Percentiles rank a stretch among this genome's conserved stretches.
Evolutionary conservation across 352 stramenopile genomes (phyloP).

Genomic region (Thalassiosira ordinaria): DNA sequence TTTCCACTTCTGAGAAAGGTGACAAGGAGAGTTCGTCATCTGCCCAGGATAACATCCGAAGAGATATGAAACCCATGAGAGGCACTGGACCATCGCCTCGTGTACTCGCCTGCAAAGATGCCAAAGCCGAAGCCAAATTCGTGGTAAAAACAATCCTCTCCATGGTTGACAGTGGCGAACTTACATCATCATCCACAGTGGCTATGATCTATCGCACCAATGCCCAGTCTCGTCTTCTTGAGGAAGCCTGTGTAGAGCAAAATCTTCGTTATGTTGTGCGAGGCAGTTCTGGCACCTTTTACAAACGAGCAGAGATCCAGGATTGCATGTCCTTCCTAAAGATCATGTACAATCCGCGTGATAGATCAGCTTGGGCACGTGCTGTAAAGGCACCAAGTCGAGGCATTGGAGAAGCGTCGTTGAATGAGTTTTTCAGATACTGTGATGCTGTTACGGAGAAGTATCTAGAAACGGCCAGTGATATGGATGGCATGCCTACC

Average conservation of each 20-base stretch:
- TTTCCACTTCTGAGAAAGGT: constrained; percentile 44
- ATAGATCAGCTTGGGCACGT: constrained; percentile 71
- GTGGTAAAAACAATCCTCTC: constrained; percentile 70
- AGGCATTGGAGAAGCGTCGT: constrained; percentile 69
- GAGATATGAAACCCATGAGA: constrained; percentile 78
- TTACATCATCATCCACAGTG: constrained; percentile 56
- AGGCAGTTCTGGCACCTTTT: constrained; percentile 73
- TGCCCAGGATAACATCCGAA: constrained; percentile 49
- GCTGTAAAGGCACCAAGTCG: constrained; percentile 76
- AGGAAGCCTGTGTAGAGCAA: constrained; percentile 78
- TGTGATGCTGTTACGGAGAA: constrained; percentile 59
- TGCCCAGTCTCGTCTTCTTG: constrained; percentile 78
- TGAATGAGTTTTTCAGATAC: constrained; percentile 77
- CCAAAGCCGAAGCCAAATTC: constrained; percentile 75
- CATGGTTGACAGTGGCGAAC: constrained; percentile 54
- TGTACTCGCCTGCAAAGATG: constrained; percentile 73
- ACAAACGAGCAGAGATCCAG: constrained; percentile 82
- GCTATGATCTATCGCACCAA: constrained; percentile 85
- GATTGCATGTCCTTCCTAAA: constrained; percentile 84
- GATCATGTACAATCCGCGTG: constrained; percentile 74
- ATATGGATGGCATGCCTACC: constrained; percentile 30
- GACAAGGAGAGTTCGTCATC: constrained; percentile 11
- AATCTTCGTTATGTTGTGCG: constrained; percentile 81
- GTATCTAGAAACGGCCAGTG: constrained; percentile 29
- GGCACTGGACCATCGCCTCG: constrained; percentile 63